Base-by-base conservation (phyloP, 2,329 filamentous ascomycete genomes). In the Keithomyces neogunnii region DNA sequence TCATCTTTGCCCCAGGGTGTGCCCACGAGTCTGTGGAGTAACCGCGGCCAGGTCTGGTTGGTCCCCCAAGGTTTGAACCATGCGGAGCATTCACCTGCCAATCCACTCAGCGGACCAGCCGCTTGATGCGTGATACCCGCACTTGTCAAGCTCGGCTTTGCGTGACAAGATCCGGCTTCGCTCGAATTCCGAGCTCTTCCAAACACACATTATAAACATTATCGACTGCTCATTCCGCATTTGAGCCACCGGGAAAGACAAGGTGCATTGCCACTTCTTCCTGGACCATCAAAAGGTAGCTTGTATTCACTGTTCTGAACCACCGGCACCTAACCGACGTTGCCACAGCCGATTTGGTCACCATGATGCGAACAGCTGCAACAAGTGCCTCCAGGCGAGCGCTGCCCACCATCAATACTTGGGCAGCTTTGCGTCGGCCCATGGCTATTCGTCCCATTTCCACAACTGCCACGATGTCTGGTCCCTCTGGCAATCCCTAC, bases 331-430 rank as follows among this genome's bases (percentile, higher is more conserved):
- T 19, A 19, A 19, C 19, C 19, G 40, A 44, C 40, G 28, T 44
- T 11, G 6, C 28, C 9, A 11, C 9, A 3, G 26, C 10, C 40
- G 45, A 30, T 11, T 33, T 35, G 35, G 10, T 28, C 45, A 51
- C 48, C 32, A 68, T 65, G 64, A 60, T 70, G 60, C 67, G 65
- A 51, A 62, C 63, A 56, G 55, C 66, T 53, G 64, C 63, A 40
- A 50, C 63, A n/a, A 54, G 60, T 54, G 59, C 65, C 51, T 59
- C 65, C 38, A 60, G 60, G 57, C 63, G 66, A 53, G 51, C 55
- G 38, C 49, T 50, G 45, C 51, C 60, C 35, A 55, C 62, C 45
- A 56, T 59, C 29, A 53, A 54, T 47, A 13, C 52, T 44, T 48
- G 45, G 33, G 44, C 59, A 26, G 51, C 56, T 5, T 51, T 58